These are phyloP conservation scores for Aspergillus glaucus DNA, from an alignment of 2,329 filamentous ascomycete genomes.

Conservation along the genomic window DNA sequence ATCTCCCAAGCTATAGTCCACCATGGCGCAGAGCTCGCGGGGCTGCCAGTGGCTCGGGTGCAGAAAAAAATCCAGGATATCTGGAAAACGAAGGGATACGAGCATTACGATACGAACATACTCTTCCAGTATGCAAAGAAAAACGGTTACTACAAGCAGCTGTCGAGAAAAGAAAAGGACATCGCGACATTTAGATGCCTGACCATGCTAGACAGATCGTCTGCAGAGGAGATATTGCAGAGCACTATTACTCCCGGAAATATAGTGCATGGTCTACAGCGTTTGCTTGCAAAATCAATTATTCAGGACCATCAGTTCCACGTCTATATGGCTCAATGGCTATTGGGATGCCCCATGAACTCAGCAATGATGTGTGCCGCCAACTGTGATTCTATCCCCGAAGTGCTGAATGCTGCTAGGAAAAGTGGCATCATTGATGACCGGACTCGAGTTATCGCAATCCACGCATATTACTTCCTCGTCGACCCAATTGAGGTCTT, in stretches of 20 bases:
- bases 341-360: not conserved
- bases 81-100: not conserved
- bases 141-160: not conserved
- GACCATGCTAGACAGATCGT: not conserved
- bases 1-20: not conserved
- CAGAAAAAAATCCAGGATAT: not conserved
- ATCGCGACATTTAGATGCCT: not conserved
- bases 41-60: not conserved
- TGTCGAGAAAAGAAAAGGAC: not conserved
- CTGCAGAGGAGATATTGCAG: not conserved
- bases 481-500: not conserved
- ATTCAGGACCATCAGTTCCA: not conserved
- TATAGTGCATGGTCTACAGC: conserved; percentile 1
- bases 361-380: not conserved
- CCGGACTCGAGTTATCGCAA: not conserved
- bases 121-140: not conserved
- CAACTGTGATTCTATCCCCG: not conserved
- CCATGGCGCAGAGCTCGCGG: not conserved
- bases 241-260: conserved; percentile 1
- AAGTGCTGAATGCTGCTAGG: not conserved
- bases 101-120: not conserved
- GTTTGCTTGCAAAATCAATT: not conserved
- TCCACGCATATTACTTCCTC: not conserved
- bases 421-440: not conserved
- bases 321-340: not conserved